These are phyloP conservation scores for Hygrocybe punicea DNA, from an alignment of 768 basidiomycete genomes.

Conservation along the genomic window DNA sequence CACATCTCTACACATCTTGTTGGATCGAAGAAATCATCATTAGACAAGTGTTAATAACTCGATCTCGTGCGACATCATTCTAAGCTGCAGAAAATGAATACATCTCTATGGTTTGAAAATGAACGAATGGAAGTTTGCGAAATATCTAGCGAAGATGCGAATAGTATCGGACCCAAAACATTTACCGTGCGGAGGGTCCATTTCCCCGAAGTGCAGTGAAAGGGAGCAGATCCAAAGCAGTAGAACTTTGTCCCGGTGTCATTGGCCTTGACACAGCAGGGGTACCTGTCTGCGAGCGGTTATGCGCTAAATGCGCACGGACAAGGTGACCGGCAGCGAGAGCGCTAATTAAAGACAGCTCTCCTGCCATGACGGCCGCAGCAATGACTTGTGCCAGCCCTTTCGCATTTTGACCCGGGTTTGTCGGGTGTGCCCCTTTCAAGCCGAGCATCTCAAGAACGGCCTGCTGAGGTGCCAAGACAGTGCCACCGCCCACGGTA, in stretches of 20 bases:
- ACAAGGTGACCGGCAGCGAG: conserved; percentile 94
- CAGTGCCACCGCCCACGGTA: conserved; percentile 94
- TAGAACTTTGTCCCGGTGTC: conserved; percentile 47
- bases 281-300: conserved; percentile 78
- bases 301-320: conserved; percentile 88
- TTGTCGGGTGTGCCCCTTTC: conserved; percentile 79
- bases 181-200: too few relatives aligned
- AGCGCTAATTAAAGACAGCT: conserved; percentile 85
- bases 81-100: too few relatives aligned
- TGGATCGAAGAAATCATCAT: too few relatives aligned
- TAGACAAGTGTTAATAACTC: too few relatives aligned
- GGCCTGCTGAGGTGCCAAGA: conserved; percentile 83
- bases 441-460: conserved; percentile 94
- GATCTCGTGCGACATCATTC: too few relatives aligned
- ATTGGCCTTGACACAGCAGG: conserved; percentile 61
- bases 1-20: too few relatives aligned
- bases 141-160: too few relatives aligned
- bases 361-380: conserved; percentile 95
- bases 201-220: too few relatives aligned
- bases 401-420: conserved; percentile 88
- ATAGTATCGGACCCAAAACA: too few relatives aligned
- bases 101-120: too few relatives aligned
- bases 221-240: neutral
- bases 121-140: too few relatives aligned
- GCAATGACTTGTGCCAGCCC: conserved; percentile 86